Conservation (phyloP, 2,329 filamentous ascomycete genomes). For the Penicillium sp. region DNA sequence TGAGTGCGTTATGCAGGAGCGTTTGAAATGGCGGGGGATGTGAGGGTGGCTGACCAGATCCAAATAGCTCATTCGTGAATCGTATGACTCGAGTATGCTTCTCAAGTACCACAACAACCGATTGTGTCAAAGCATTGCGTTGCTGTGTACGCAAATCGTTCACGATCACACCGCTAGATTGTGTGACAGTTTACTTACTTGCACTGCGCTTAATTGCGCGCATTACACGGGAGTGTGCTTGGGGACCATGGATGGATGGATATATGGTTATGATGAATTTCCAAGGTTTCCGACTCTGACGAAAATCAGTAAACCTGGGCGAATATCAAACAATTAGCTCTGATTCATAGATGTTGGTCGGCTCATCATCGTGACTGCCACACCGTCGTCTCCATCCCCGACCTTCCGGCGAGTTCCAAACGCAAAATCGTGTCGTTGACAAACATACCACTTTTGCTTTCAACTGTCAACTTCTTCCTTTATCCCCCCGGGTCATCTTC, state of each 20-base stretch:
- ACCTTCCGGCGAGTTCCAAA: not conserved
- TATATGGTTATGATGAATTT: not conserved
- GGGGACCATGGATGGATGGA: not conserved
- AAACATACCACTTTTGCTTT: not conserved
- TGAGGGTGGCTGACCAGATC: not conserved
- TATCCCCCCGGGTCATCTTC: not conserved
- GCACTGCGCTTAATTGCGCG: constrained; percentile 7
- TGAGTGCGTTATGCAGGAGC: not conserved
- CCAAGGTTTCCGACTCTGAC: not conserved
- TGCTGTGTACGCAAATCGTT: not conserved
- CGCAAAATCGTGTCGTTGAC: not conserved
- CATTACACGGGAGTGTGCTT: not conserved
- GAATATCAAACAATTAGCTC: not conserved
- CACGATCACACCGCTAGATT: not conserved
- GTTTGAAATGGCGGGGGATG: not conserved
- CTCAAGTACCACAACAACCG: not conserved
- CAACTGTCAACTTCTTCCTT: not conserved
- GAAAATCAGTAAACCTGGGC: not conserved
- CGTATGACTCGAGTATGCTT: not conserved
- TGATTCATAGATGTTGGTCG: not conserved
- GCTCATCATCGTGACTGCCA: not conserved
- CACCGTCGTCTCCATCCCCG: not conserved
- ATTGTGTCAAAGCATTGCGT: not conserved
- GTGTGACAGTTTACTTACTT: not conserved
- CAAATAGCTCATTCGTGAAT: not conserved